These are phyloP conservation scores for Phaeotremella fagi DNA, from an alignment of 768 basidiomycete species.

Conservation along the genomic window DNA sequence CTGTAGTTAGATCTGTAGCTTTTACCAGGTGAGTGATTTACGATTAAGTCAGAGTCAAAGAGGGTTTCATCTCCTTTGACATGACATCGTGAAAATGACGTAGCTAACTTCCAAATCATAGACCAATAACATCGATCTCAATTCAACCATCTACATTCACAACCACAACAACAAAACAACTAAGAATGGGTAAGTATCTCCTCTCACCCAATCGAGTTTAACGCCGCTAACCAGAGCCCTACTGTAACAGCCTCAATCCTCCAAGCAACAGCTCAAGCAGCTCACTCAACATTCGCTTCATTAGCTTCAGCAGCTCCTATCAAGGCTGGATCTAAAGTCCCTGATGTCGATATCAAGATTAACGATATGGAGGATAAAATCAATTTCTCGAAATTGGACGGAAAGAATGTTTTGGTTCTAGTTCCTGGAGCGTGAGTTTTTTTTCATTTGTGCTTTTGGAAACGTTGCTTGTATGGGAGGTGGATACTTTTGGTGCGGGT, in stretches of 20 bases:
- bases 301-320: slow-evolving; percentile 54
- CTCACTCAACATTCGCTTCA: slow-evolving; percentile 57
- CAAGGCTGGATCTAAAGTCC: slow-evolving; percentile 54
- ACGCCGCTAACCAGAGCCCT: too few relatives aligned
- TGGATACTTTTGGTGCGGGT: too few relatives aligned
- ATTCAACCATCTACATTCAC: neutral
- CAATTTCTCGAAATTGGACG: slow-evolving; percentile 41
- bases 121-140: neutral
- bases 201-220: neutral
- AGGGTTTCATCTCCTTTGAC: neutral
- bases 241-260: slow-evolving; percentile 49
- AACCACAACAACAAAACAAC: neutral
- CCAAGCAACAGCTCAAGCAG: slow-evolving; percentile 57
- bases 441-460: neutral
- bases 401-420: slow-evolving; percentile 54
- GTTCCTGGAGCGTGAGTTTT: slow-evolving; percentile 56
- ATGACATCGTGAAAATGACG: neutral
- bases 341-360: slow-evolving; percentile 59
- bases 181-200: slow-evolving; percentile 16
- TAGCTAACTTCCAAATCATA: neutral
- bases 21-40: too few relatives aligned
- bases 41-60: too few relatives aligned
- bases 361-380: slow-evolving; percentile 51
- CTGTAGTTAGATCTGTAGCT: neutral
- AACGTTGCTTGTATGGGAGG: neutral